Conservation (phyloP, 1,284 basidiomycete genomes). For the Heliocybe sulcata region DNA sequence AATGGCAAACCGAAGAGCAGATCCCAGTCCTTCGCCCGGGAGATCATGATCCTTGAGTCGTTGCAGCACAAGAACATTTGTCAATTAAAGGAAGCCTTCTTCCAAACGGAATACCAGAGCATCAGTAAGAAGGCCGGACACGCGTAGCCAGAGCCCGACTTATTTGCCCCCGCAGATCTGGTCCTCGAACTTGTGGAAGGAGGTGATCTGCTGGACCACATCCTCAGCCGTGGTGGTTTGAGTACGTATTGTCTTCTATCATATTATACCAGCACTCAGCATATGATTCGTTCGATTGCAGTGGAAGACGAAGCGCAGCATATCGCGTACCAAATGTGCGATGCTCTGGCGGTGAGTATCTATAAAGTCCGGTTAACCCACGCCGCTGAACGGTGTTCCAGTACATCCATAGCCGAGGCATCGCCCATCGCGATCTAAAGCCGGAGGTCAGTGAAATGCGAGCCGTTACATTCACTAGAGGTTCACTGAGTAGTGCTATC, state of each 20-base stretch:
- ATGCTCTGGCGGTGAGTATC: slow-evolving; percentile 59
- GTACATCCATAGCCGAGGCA: slow-evolving; percentile 70
- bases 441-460: slow-evolving; percentile 55
- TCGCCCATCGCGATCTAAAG: slow-evolving; percentile 90
- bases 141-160: slow-evolving; percentile 5
- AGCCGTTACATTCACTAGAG: not conserved
- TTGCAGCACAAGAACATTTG: slow-evolving; percentile 82
- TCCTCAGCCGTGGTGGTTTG: slow-evolving; percentile 50
- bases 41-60: slow-evolving; percentile 73
- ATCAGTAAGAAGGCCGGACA: slow-evolving; percentile 45
- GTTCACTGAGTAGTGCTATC: not conserved
- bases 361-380: too few species aligned
- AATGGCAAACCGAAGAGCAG: slow-evolving; percentile 20
- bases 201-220: slow-evolving; percentile 84
- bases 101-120: slow-evolving; percentile 50
- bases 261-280: not conserved
- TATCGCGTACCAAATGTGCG: slow-evolving; percentile 69
- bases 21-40: slow-evolving; percentile 44
- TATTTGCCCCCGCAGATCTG: slow-evolving; percentile 38
- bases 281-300: slow-evolving; percentile 19
- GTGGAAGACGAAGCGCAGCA: slow-evolving; percentile 51
- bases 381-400: too few species aligned
- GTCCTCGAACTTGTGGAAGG: slow-evolving; percentile 80
- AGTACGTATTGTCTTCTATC: slow-evolving; percentile 32
- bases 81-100: slow-evolving; percentile 71